Conservation (phyloP, 2,329 filamentous ascomycete genomes). For the Cytospora mali region DNA sequence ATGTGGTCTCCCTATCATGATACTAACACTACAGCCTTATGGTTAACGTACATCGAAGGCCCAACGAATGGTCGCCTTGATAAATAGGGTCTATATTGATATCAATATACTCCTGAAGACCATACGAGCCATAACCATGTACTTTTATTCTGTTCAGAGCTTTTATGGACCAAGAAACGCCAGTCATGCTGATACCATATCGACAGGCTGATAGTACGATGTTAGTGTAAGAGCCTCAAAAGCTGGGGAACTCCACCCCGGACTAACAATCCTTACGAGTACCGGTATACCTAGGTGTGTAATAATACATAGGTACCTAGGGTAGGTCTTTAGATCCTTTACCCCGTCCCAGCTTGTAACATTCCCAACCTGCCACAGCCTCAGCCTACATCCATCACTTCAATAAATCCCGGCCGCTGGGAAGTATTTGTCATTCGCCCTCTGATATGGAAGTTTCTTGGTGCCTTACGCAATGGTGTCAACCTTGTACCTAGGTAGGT, state of each 20-base stretch:
- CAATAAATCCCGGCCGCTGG: background rate
- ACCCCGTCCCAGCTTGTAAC: background rate
- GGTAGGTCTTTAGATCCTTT: too few species aligned
- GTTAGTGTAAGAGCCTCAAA: conserved; percentile 18
- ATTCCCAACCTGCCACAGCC: background rate
- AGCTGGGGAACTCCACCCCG: background rate
- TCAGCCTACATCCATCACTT: too few species aligned
- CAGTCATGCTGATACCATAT: background rate
- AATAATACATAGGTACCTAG: too few species aligned
- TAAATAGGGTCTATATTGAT: background rate
- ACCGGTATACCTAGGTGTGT: too few species aligned
- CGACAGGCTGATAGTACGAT: background rate
- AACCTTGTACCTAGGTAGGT: too few species aligned
- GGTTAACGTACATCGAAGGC: background rate
- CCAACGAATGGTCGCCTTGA: too few species aligned
- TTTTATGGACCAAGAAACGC: background rate
- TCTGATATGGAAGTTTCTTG: too few species aligned
- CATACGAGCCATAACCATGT: fast-evolving
- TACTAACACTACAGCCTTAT: conserved; percentile 17
- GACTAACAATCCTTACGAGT: background rate
- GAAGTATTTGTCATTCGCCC: background rate
- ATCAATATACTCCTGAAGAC: background rate
- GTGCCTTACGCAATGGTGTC: background rate
- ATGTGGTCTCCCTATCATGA: background rate
- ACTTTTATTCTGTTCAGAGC: background rate